A percentile compares a stretch with the other conserved stretches of the same genome.
Evolutionary conservation across 306 rosid species (phyloP).

Genomic region (Rosa chinensis): DNA sequence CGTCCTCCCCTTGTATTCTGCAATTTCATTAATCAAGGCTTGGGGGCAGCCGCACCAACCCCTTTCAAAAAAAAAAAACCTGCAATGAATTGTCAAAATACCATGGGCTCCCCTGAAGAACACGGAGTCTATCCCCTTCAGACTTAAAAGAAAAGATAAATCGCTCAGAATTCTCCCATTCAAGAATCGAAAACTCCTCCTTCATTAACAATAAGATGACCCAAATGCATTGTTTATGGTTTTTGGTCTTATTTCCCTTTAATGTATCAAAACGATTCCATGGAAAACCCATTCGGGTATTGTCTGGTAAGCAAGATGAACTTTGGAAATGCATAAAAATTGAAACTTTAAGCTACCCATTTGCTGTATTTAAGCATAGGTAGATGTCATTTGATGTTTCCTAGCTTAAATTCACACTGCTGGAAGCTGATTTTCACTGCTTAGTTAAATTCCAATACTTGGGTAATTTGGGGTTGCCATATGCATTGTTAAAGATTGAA

Average conservation of each 20-base stretch:
- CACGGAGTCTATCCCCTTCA: too few species aligned
- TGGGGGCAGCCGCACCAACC: too few species aligned
- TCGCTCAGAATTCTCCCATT: too few species aligned
- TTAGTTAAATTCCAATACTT: neutral
- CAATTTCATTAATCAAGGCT: too few species aligned
- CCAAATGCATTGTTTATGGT: conserved; percentile 11
- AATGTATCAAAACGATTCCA: neutral
- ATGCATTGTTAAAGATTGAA: neutral
- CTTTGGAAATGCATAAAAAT: neutral
- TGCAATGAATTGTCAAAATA: too few species aligned
- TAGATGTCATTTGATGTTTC: neutral
- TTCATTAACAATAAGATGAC: too few species aligned
- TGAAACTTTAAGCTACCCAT: neutral
- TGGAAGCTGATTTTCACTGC: neutral
- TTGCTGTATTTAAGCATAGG: neutral
- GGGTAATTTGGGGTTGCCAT: neutral
- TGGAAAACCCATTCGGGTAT: conserved; percentile 10
- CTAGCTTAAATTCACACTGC: neutral
- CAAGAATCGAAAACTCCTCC: too few species aligned
- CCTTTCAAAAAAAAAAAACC: too few species aligned
- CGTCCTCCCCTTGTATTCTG: too few species aligned
- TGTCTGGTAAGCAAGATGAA: conserved; percentile 11
- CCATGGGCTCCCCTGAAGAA: too few species aligned
- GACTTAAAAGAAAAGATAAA: too few species aligned
- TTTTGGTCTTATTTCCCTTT: neutral